A percentile compares a stretch with the other conserved stretches of the same genome.
Evolutionary conservation across 164 flowering plant genomes (phyloP).

Genomic region (Kalanchoe fedtschenkoi): DNA sequence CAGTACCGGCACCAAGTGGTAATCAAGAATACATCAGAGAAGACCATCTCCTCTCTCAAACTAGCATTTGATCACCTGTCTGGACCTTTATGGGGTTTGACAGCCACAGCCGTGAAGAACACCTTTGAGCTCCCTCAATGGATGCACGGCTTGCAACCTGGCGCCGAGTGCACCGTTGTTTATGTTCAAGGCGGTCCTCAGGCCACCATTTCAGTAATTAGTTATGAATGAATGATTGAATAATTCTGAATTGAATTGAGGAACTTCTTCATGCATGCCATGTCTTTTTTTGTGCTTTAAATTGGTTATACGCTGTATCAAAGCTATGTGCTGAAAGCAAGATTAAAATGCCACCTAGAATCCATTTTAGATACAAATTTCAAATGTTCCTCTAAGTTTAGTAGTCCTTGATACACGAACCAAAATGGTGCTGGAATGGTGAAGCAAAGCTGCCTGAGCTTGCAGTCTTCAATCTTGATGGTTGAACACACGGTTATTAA

Average conservation of each 20-base stretch:
- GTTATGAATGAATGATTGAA: constrained; percentile 31
- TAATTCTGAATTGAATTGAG: neutral
- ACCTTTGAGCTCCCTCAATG: constrained; percentile 45
- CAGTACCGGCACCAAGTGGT: constrained; percentile 61
- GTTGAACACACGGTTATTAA: too few relatives aligned
- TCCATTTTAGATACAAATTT: too few relatives aligned
- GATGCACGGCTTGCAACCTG: constrained; percentile 43
- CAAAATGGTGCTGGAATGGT: too few relatives aligned
- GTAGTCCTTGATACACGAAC: too few relatives aligned
- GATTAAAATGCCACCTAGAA: too few relatives aligned
- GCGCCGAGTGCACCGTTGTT: constrained; percentile 46
- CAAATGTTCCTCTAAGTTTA: too few relatives aligned
- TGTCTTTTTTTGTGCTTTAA: neutral
- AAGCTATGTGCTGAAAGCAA: neutral
- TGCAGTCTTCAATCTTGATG: too few relatives aligned
- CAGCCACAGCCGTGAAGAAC: constrained; percentile 31
- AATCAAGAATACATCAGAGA: constrained; percentile 55
- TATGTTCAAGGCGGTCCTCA: constrained; percentile 84
- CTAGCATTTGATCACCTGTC: constrained; percentile 39
- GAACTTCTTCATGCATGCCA: neutral
- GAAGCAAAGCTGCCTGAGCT: too few relatives aligned
- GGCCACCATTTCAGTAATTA: constrained; percentile 48
- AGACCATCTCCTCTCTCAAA: constrained; percentile 46
- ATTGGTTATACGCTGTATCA: neutral
- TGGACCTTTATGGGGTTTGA: constrained; percentile 69